Base-by-base conservation (phyloP, 208 protist species). In the Leishmania braziliensis region DNA sequence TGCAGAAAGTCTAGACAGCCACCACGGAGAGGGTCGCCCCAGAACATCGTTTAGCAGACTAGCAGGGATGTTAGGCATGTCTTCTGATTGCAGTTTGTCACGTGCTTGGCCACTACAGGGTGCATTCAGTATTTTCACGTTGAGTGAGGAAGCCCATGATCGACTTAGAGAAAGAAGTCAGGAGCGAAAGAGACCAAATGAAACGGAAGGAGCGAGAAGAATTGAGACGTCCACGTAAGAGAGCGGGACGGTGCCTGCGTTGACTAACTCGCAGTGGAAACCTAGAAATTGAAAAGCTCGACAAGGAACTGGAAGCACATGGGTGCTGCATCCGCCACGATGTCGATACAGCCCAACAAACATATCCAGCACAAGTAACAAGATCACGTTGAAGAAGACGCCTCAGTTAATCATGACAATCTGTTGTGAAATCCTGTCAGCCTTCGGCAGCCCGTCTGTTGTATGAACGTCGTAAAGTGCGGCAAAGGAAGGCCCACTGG, bases 21-120 rank as follows among this genome's bases (percentile, higher is more conserved):
- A 78, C 75, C 75, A 78, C 60, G 75, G 75, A 18, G 4, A 36
- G 23, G 58, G n/a, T 16, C 75, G 33, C 43, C 54, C 16, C 46
- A 78, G 33, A 23, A 78, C 54, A 50, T 78, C 75, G 6, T n/a
- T 60, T 1, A 39, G 3, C 39, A 29, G 20, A 18, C 33, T 6
- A 54, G 58, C 33, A 36, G 18, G 36, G n/a, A 46, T 1, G 23
- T 23, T 70, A 43, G 75, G 26, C 75, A 78, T 78, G 46, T 18
- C 10, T 33, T 3, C 36, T 53, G 12, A 5, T n/a, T 9, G 39
- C 12, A 53, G 8, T 12, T 18, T 16, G 36, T 8, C 53, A 12
- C 14, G 46, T 53, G 9, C 20, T 12, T 51, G 33, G 10, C 43
- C 23, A 29, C 20, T 26, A 3, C 12, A 39, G 29, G 16, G 53